These are phyloP conservation scores for Cutaneotrichosporon arboriforme DNA, from an alignment of 1,284 basidiomycete genomes.

Conservation along the genomic window DNA sequence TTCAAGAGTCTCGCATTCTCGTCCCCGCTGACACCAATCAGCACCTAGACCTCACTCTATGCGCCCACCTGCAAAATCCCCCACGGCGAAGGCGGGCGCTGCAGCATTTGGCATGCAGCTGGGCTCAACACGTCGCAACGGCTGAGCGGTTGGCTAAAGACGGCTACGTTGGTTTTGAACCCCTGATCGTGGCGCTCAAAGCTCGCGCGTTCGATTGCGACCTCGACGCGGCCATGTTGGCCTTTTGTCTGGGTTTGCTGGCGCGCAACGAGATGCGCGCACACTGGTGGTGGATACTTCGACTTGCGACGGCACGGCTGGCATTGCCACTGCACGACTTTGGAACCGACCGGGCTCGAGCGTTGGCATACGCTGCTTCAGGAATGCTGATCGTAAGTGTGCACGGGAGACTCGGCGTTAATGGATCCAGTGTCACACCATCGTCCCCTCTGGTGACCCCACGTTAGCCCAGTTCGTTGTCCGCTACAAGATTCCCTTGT, in stretches of 20 bases:
- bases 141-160: slow-evolving; percentile 13
- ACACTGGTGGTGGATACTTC: slow-evolving; percentile 38
- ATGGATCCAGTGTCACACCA: slow-evolving; percentile 18
- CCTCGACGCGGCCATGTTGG: slow-evolving; percentile 28
- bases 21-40: slow-evolving; percentile 6
- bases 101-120: slow-evolving; percentile 21
- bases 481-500: slow-evolving; percentile 15
- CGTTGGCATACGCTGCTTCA: slow-evolving; percentile 22
- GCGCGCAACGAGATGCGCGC: slow-evolving; percentile 20
- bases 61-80: slow-evolving; percentile 21
- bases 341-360: slow-evolving; percentile 15
- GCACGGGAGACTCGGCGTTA: too few species aligned
- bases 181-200: slow-evolving; percentile 14
- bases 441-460: slow-evolving; percentile 5
- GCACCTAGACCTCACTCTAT: slow-evolving; percentile 13
- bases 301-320: slow-evolving; percentile 1
- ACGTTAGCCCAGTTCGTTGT: slow-evolving; percentile 8
- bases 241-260: slow-evolving; percentile 25
- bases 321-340: background rate
- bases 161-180: background rate
- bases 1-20: background rate
- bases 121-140: slow-evolving; percentile 25
- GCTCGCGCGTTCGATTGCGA: slow-evolving; percentile 34
- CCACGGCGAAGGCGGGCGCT: slow-evolving; percentile 30
- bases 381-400: slow-evolving; percentile 32